A percentile compares a stretch with the other conserved stretches of the same genome.
phyloP scores from a whole-genome alignment of 148 eudicot genomes.

The Limonium bicolor region DNA sequence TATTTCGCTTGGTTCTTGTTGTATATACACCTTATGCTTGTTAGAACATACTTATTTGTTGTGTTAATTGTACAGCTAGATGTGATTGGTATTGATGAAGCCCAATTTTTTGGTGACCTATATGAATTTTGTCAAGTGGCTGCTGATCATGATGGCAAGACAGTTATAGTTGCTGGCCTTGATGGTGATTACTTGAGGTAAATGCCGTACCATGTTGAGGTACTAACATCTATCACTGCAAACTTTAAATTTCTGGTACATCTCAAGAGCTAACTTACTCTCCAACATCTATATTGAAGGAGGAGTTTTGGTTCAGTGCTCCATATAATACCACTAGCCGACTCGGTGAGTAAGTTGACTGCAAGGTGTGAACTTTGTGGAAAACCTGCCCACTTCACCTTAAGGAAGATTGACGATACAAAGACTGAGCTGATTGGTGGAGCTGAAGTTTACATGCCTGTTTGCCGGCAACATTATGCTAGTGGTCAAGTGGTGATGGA shows the following conservation, averaged over 20 bases:
- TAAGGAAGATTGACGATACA: slow-evolving; percentile 76
- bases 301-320: slow-evolving; percentile 89
- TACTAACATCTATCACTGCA: background rate
- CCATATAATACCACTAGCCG: slow-evolving; percentile 80
- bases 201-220: background rate
- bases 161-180: slow-evolving; percentile 77
- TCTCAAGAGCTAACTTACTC: background rate
- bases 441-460: slow-evolving; percentile 93
- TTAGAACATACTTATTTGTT: background rate
- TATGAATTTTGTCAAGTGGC: slow-evolving; percentile 70
- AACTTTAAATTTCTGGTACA: background rate
- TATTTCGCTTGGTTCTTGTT: too few species aligned
- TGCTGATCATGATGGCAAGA: slow-evolving; percentile 87
- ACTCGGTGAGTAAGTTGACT: slow-evolving; percentile 70
- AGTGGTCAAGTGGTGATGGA: slow-evolving; percentile 76
- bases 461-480: slow-evolving; percentile 79
- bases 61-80: slow-evolving; percentile 74
- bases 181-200: slow-evolving; percentile 93
- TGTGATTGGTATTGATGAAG: slow-evolving; percentile 94
- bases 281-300: slow-evolving; percentile 23
- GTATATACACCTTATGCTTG: too few species aligned
- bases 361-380: slow-evolving; percentile 88
- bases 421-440: slow-evolving; percentile 86
- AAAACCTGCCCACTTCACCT: slow-evolving; percentile 66
- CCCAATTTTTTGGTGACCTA: slow-evolving; percentile 79